Evolutionary conservation across 805 yeast species (phyloP).

Genomic region (Hanseniaspora lachancei): DNA sequence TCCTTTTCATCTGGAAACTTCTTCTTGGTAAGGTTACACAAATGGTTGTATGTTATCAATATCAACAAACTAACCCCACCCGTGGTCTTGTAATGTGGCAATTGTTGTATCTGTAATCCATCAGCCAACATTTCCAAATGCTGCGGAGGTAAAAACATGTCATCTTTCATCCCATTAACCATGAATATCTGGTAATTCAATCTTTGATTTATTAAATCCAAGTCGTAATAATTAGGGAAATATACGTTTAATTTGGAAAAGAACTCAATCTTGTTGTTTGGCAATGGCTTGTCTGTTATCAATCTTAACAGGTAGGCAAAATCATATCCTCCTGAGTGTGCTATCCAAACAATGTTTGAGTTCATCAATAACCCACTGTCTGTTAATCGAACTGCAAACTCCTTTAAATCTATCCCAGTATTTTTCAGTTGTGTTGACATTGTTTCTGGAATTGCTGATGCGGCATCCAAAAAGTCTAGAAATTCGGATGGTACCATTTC

Average conservation of each 20-base stretch:
- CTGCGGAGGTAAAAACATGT: slow-evolving; percentile 17
- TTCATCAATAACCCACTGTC: slow-evolving; percentile 77
- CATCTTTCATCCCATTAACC: slow-evolving; percentile 19
- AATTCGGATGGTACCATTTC: slow-evolving; percentile 85
- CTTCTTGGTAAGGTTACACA: slow-evolving; percentile 28
- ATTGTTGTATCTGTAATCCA: slow-evolving; percentile 53
- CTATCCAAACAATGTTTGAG: slow-evolving; percentile 60
- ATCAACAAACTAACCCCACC: slow-evolving; percentile 54
- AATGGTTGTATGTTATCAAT: slow-evolving; percentile 51
- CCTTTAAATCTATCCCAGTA: slow-evolving; percentile 64
- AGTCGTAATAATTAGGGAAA: slow-evolving; percentile 75
- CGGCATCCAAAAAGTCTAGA: slow-evolving; percentile 13
- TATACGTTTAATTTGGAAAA: slow-evolving; percentile 53
- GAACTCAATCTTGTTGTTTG: slow-evolving; percentile 67
- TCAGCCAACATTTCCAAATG: slow-evolving; percentile 51
- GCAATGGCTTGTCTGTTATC: slow-evolving; percentile 63
- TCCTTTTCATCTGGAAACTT: slow-evolving; percentile 27
- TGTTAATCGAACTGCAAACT: slow-evolving; percentile 71
- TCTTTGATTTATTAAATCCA: slow-evolving; percentile 39
- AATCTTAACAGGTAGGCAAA: slow-evolving; percentile 76
- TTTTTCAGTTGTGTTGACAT: slow-evolving; percentile 43
- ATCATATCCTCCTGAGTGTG: slow-evolving; percentile 91
- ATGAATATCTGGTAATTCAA: slow-evolving; percentile 23
- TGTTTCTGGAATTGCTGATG: slow-evolving; percentile 10
- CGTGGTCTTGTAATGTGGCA: slow-evolving; percentile 40